phyloP scores from a whole-genome alignment of 495 filamentous ascomycete species.

The Penicillium psychrofluorescens region DNA sequence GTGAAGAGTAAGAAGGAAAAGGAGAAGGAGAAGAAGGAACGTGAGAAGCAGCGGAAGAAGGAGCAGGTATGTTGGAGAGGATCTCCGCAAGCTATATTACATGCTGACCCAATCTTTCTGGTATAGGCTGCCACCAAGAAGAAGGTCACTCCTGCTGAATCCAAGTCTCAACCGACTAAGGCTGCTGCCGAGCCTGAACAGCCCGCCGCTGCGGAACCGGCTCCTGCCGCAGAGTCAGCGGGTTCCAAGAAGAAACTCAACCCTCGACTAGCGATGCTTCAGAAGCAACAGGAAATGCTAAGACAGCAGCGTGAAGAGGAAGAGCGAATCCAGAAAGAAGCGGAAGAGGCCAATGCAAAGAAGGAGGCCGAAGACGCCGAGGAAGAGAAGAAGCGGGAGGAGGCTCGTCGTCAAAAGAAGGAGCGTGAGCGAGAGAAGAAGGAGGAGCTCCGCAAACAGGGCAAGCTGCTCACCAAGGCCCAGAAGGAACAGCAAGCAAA shows the following conservation, averaged over 20 bases:
- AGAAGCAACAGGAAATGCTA: constrained; percentile 86
- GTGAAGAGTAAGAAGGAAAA: constrained; percentile 94
- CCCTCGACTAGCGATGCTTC: constrained; percentile 69
- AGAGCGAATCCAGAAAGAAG: constrained; percentile 60
- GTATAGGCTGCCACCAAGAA: constrained; percentile 59
- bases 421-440: constrained; percentile 94
- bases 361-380: constrained; percentile 61
- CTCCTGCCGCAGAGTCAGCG: constrained; percentile 40
- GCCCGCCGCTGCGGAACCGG: constrained; percentile 28
- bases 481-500: constrained; percentile 80
- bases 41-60: constrained; percentile 89
- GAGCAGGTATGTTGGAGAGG: constrained; percentile 54
- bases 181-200: constrained; percentile 39
- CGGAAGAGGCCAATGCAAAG: constrained; percentile 66
- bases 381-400: constrained; percentile 67
- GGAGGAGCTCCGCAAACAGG: constrained; percentile 90
- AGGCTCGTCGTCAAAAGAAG: constrained; percentile 73
- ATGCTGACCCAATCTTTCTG: background rate
- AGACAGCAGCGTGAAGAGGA: constrained; percentile 68
- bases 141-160: constrained; percentile 30
- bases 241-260: constrained; percentile 83
- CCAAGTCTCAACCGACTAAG: constrained; percentile 24
- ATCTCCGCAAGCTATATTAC: no score
- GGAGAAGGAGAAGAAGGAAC: constrained; percentile 89
- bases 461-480: constrained; percentile 90